Evolutionary conservation across 192 early-diverging fungal species (phyloP), one percentile per base, ranked within the genome.

Genomic region (Lunasporangiospora selenospora): DNA sequence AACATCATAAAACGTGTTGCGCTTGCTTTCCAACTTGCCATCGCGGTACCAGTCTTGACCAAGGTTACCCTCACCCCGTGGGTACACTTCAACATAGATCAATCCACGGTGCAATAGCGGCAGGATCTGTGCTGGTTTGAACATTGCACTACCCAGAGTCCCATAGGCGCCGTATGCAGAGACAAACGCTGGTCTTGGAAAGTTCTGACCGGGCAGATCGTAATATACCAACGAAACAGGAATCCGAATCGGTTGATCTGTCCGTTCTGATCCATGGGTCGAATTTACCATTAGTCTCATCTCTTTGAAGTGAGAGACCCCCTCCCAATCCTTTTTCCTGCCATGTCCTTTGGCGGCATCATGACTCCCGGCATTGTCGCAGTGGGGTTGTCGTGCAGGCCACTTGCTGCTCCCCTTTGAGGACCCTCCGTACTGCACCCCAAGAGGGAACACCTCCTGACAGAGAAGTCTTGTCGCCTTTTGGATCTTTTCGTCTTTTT

Each of bases 1-100:
- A 3, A 71, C 67, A 38, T 71, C 67, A 3, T 53, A 62, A 21
- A 71, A 71, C 7, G 67, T 71, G 41, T 71, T 71, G 8, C 45
- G 15, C 26, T 71, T 71, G 39, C 57, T 32, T 13, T 55, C 53
- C 13, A 24, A 0, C 34, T 62, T 71, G 16, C 67, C 67, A 21
- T 56, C 53, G 3, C 23, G 10, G 26, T 71, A 62, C 67, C 67
- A 71, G 3, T 46, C 40, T 7, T 52, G 53, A 10, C 67, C 67
- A 30, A 71, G 10, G 16, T 62, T 44, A 2, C 67, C 67, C 19
- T 71, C 67, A 12, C 67, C 67, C 6, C 67, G 58, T 21, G 67
- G 67, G 15, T 71, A 53, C 2, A 71, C 31, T 21, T 62, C 44
- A 2, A 71, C 47, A 32, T 50, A 52, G 15, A 71, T 26, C 1